Base-by-base conservation (phyloP, 176 grass and related monocot species). In the Aegilops sharonensis region DNA sequence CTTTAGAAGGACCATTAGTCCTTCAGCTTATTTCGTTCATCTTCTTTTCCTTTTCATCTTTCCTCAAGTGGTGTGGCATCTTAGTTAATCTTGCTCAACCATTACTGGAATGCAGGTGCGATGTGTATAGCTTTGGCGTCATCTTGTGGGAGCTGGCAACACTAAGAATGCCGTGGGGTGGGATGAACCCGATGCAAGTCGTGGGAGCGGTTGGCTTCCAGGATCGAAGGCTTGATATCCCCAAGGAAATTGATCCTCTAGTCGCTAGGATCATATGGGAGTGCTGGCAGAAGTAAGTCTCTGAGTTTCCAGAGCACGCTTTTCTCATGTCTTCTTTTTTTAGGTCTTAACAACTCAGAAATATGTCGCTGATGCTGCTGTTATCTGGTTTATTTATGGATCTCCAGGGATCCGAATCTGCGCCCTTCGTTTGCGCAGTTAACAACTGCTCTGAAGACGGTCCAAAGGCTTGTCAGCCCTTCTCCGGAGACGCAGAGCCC, bases 151-250 rank as follows among this genome's bases (percentile, higher is more conserved):
- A 99, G 54, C 87, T 99, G 34, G 94, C 97, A 68, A 99, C 97
- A 29, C 82, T 96, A 79, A 81, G 94, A 84, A 99, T 96, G 97
- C 97, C 97, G 48, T 99, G 97, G 97, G 35, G 81, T 69, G 97
- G 97, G 78, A 99, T 99, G 97, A 99, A 99, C 82, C 97, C 90
- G 29, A 99, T 99, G 97, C 97, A 99, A 78, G 97, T 99, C 3
- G 97, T 99, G 31, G 97, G 97, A 77, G 97, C 97, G 68, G 97
- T 99, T 88, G 97, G 97, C 40, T 99, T 99, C 85, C 97, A 99
- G 89, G 92, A 96, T 8, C 80, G 90, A 60, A 79, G 94, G 71
- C 94, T 96, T 66, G 97, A 99, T 64, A 96, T 94, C 79, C 97
- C 94, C 60, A 96, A 99, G 78, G 97, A 99, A 75, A 75, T 99